phyloP scores from a whole-genome alignment of 805 yeast genomes.

The Allodekkera sacchari region DNA sequence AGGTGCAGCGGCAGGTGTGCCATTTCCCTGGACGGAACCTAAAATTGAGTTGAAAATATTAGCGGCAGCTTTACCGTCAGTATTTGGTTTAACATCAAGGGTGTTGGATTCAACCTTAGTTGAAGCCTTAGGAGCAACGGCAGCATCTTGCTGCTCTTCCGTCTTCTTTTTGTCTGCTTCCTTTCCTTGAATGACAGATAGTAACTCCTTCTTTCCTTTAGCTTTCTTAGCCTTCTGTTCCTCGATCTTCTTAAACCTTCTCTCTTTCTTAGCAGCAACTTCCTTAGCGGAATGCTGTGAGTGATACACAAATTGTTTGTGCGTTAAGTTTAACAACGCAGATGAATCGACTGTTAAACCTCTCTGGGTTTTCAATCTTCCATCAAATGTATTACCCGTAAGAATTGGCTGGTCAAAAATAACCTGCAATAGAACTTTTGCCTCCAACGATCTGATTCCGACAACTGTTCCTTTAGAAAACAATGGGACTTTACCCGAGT shows the following conservation, averaged over 20 bases:
- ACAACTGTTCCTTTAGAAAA: slow-evolving; percentile 88
- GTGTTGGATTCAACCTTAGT: slow-evolving; percentile 4
- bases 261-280: slow-evolving; percentile 2
- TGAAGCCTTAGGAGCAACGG: slow-evolving; percentile 1
- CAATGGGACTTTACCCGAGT: slow-evolving; percentile 82
- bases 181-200: slow-evolving; percentile 35
- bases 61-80: slow-evolving; percentile 13
- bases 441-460: slow-evolving; percentile 48
- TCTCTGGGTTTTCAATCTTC: slow-evolving; percentile 67
- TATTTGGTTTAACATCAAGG: slow-evolving; percentile 1
- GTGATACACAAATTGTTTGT: slow-evolving; percentile 69
- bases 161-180: slow-evolving; percentile 8
- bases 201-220: slow-evolving; percentile 26
- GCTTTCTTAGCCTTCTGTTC: slow-evolving; percentile 4
- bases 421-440: slow-evolving; percentile 60
- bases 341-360: slow-evolving; percentile 81
- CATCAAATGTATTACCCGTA: slow-evolving; percentile 77
- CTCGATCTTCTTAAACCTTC: slow-evolving; percentile 3
- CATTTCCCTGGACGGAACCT: slow-evolving; percentile 12
- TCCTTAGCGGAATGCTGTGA: slow-evolving; percentile 39
- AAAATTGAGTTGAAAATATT: slow-evolving; percentile 22
- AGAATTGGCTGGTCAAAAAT: slow-evolving; percentile 77
- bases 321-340: slow-evolving; percentile 67
- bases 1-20: slow-evolving; percentile 3
- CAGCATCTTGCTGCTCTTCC: background rate